These are phyloP conservation scores for Crataegus laevigata DNA, from an alignment of 306 rosid genomes.

Conservation along the genomic window DNA sequence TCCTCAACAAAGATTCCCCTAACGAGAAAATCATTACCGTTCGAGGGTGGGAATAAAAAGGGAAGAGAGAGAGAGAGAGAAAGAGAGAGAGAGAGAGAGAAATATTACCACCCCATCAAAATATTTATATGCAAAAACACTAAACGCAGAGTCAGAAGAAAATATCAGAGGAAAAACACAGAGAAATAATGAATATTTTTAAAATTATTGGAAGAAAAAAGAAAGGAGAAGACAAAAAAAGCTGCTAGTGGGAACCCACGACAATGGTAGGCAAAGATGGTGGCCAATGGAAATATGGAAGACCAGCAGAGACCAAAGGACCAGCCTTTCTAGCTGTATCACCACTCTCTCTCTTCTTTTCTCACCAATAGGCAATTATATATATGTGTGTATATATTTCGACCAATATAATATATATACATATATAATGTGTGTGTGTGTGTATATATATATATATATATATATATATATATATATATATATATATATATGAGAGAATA, in stretches of 20 bases:
- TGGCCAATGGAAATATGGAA: conserved; percentile 29
- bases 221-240: conserved; percentile 35
- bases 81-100: background rate
- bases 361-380: background rate
- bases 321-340: conserved; percentile 30
- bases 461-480: background rate
- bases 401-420: background rate
- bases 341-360: conserved; percentile 12
- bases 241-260: conserved; percentile 62
- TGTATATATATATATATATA: background rate
- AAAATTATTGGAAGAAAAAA: background rate
- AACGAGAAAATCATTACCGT: conserved; percentile 56
- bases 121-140: conserved; percentile 7
- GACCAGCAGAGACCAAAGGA: conserved; percentile 14
- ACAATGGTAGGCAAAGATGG: conserved; percentile 15
- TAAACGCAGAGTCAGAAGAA: background rate
- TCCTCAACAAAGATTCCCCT: conserved; percentile 53
- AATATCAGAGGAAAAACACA: background rate
- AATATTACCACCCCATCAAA: conserved; percentile 2
- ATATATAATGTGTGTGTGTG: no score
- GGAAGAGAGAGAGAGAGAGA: no score
- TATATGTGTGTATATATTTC: background rate
- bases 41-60: conserved; percentile 18
- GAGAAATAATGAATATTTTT: background rate
- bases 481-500: background rate